A percentile compares a stretch with the other conserved stretches of the same genome.
Conservation (phyloP, 768 basidiomycete genomes). For the Amanita rubescens region DNA sequence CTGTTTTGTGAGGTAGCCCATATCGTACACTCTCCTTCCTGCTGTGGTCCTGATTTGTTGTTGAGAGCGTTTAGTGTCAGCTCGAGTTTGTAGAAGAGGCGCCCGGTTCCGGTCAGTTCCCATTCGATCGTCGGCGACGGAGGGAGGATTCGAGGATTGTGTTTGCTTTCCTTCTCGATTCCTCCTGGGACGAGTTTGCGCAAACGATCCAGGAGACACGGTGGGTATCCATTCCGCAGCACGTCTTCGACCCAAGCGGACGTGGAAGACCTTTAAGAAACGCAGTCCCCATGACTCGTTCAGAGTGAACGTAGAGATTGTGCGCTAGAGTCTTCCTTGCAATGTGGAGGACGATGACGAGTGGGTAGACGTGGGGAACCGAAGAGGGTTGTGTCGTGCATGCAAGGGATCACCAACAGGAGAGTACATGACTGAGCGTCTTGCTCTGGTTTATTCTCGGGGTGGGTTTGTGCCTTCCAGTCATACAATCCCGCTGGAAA, state of each 20-base stretch:
- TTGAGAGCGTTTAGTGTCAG: not conserved
- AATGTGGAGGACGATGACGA: not conserved
- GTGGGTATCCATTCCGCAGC: conserved; percentile 25
- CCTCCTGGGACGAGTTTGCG: conserved; percentile 11
- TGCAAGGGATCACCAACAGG: too few species aligned
- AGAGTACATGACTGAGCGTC: not conserved
- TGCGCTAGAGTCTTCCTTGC: not conserved
- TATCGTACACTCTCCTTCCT: conserved; percentile 28
- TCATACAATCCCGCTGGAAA: conserved; percentile 20
- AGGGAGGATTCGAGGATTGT: not conserved
- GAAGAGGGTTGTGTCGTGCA: not conserved
- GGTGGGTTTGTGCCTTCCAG: conserved; percentile 17
- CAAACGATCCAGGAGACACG: conserved; percentile 17
- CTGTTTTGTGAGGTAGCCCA: conserved; percentile 25
- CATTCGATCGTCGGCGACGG: conserved; percentile 10
- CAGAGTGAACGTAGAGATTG: not conserved
- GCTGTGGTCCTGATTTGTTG: conserved; percentile 10
- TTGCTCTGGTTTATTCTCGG: too few species aligned
- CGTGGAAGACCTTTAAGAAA: conserved; percentile 20
- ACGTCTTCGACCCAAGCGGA: conserved; percentile 27
- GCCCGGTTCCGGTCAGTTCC: conserved; percentile 22
- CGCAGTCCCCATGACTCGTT: conserved; percentile 2
- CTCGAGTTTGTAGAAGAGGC: conserved; percentile 29
- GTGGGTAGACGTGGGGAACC: not conserved
- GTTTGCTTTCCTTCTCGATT: not conserved